Base-by-base conservation (phyloP, 177 flowering plant species). In the Tripterygium wilfordii region DNA sequence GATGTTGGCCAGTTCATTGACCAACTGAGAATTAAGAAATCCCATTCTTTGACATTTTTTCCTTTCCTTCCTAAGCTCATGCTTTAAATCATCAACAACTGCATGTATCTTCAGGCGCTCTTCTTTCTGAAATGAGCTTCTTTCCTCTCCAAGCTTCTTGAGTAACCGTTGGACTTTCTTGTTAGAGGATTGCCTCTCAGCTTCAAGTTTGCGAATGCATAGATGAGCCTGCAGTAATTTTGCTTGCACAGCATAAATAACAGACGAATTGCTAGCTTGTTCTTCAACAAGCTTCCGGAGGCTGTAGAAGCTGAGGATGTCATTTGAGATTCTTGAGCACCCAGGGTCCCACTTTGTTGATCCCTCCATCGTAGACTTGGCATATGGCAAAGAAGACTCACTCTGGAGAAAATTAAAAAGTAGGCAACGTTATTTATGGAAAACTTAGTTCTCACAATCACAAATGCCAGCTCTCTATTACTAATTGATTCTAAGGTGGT, bases 291-390 rank as follows among this genome's bases (percentile, higher is more conserved):
- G 64, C 57, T 72, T 71, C 59, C 45, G 32, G 13, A 57, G 71
- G 40, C 63, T 60, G 40, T 61, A 62, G 8, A 72, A 37, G 33
- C 28, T 42, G 20, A 43, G 35, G 10, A 60, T 60, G 33, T 68
- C 82, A 23, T 71, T 70, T 2, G 74, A 50, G 45, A 66, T 39
- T 62, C 74, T 65, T 9, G 69, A 65, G 57, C 65, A 56, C 4
- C 58, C 61, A 16, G 83, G 76, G 56, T 80, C 75, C 90, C 95
- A 86, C 49, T 86, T 82, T 48, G 88, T 82, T 25, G 80, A 78
- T 18, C 82, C 77, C 63, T 88, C 96, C 83, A 71, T 74, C 25
- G 74, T 77, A 31, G 71, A 56, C 32, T 72, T 76, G 28, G 69
- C 51, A 42, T 60, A 51, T 14, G 67, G 67, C 21, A 66, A 51